phyloP scores from a whole-genome alignment of 129 eudicot genomes.

The Helichrysum umbraculigerum region DNA sequence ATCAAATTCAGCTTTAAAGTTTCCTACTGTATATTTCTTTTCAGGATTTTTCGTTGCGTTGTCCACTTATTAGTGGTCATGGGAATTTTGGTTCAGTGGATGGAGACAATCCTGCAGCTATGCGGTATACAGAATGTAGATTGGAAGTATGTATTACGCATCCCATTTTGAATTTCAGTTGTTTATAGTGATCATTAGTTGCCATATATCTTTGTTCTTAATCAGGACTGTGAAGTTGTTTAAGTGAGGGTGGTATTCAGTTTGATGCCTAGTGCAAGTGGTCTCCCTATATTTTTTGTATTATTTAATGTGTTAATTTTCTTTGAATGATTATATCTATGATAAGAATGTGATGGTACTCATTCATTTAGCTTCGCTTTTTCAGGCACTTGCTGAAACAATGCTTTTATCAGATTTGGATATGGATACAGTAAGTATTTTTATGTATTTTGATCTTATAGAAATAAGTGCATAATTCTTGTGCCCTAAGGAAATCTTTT shows the following conservation, averaged over 20 bases:
- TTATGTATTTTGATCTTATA: conserved; percentile 11
- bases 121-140: conserved; percentile 99
- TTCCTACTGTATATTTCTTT: background rate
- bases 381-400: conserved; percentile 90
- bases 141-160: conserved; percentile 59
- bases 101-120: conserved; percentile 98
- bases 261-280: background rate
- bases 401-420: conserved; percentile 94
- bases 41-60: conserved; percentile 92
- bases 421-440: conserved; percentile 64
- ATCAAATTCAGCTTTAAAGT: background rate
- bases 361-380: conserved; percentile 15
- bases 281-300: background rate
- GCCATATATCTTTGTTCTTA: background rate
- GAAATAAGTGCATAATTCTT: conserved; percentile 1
- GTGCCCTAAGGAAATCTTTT: conserved; percentile 3
- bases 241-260: background rate
- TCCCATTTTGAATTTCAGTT: conserved; percentile 4
- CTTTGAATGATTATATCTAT: background rate
- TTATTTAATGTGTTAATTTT: background rate
- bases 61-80: conserved; percentile 91
- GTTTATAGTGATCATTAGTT: background rate
- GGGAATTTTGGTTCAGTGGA: conserved; percentile 97
- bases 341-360: conserved; percentile 22
- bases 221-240: background rate